Conservation (phyloP, 345 rosid genomes). For the Melaleuca alternifolia region DNA sequence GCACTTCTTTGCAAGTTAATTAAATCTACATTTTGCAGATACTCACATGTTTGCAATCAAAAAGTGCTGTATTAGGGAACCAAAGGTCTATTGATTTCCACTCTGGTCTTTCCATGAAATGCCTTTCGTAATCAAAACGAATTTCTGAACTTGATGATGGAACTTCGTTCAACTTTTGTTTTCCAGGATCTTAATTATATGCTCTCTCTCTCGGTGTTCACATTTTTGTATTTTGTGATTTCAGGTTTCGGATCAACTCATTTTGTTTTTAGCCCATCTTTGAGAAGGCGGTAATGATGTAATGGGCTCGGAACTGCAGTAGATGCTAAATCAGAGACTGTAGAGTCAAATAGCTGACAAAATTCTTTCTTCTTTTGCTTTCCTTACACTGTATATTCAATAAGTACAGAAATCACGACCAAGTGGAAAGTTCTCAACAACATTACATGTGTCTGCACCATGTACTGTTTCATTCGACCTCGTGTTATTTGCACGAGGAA, state of each 20-base stretch:
- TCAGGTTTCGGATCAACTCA: not conserved
- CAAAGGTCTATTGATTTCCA: too few relatives aligned
- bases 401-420: not conserved
- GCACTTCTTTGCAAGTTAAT: not conserved
- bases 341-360: not conserved
- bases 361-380: not conserved
- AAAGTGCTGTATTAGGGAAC: not conserved
- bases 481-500: not conserved
- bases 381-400: not conserved
- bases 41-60: not conserved
- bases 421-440: not conserved
- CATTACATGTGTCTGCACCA: not conserved
- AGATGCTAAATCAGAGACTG: not conserved
- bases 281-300: not conserved
- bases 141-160: not conserved
- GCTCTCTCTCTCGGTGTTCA: not conserved
- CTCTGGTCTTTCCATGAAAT: not conserved
- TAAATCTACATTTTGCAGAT: not conserved
- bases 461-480: not conserved
- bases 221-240: not conserved
- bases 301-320: not conserved
- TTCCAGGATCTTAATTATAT: not conserved
- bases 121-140: not conserved
- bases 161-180: not conserved
- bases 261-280: not conserved